Evolutionary conservation across 73 alveolate species (phyloP).

Genomic region (Paraurostyla sp.): DNA sequence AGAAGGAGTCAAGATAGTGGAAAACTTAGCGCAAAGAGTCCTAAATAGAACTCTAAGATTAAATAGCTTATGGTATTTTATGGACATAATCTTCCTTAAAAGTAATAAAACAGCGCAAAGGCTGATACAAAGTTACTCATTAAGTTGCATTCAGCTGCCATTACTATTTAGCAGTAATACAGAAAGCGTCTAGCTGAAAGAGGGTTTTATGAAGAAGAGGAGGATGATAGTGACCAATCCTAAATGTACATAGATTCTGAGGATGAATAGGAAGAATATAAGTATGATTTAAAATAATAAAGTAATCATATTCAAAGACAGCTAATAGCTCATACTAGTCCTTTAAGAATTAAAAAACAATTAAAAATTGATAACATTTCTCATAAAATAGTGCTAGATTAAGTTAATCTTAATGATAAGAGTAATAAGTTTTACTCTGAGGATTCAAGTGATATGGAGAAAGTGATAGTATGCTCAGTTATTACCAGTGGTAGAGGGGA

Average conservation of each 20-base stretch:
- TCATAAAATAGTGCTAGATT: no score
- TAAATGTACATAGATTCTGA: conserved; percentile 48
- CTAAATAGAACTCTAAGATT: not conserved
- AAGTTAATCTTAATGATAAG: no score
- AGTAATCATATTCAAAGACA: not conserved
- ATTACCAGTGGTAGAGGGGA: conserved; percentile 43
- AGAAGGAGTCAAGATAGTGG: conserved; percentile 39
- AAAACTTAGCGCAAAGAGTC: not conserved
- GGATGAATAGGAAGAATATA: not conserved
- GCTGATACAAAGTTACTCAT: conserved; percentile 23
- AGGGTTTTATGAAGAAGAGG: conserved; percentile 8
- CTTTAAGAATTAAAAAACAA: conserved; percentile 37
- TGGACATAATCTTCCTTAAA: conserved; percentile 16
- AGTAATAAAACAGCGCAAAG: not conserved
- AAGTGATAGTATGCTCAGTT: conserved; percentile 44
- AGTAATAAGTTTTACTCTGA: conserved; percentile 28
- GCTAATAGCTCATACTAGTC: conserved; percentile 30
- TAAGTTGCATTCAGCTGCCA: conserved; percentile 51
- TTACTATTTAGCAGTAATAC: not conserved
- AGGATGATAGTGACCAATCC: not conserved
- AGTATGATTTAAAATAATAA: not conserved
- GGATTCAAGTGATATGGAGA: conserved; percentile 40
- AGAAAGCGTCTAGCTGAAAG: not conserved
- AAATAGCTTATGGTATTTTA: not conserved
- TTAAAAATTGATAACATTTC: no score